Conservation (phyloP, 352 stramenopile genomes). For the Aphanomyces stellatus region DNA sequence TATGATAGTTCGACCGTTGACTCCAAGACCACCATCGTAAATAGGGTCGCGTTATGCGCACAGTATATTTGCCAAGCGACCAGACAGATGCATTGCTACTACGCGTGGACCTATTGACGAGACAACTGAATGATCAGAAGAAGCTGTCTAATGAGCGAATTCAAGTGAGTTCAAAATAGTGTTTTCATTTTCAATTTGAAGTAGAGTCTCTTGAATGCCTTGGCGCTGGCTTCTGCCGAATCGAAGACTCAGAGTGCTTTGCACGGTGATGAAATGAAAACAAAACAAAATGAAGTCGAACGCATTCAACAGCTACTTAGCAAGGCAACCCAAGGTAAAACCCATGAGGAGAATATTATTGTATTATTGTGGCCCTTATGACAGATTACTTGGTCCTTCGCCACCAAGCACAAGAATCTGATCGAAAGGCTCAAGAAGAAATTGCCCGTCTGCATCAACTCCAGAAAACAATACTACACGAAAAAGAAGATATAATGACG, state of each 20-base stretch:
- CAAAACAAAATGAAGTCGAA: conserved; percentile 38
- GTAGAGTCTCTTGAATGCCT: conserved; percentile 43
- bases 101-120: conserved; percentile 46
- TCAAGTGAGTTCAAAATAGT: conserved; percentile 27
- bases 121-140: conserved; percentile 49
- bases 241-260: conserved; percentile 32
- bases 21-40: background rate
- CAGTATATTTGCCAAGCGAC: conserved; percentile 71
- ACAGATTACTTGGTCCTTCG: conserved; percentile 65
- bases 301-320: conserved; percentile 52
- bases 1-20: too few species aligned
- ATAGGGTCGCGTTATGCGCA: conserved; percentile 40
- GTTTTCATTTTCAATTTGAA: background rate
- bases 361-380: background rate
- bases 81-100: conserved; percentile 40
- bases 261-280: conserved; percentile 28
- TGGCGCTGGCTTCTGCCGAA: conserved; percentile 45
- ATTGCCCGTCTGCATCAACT: conserved; percentile 32
- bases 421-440: conserved; percentile 54
- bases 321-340: conserved; percentile 40
- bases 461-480: conserved; percentile 30
- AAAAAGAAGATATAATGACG: conserved; percentile 34
- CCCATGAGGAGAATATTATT: background rate
- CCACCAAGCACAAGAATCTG: conserved; percentile 51
- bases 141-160: conserved; percentile 46